Conservation (phyloP, 441 rosid species). For the Populus hybrid region DNA sequence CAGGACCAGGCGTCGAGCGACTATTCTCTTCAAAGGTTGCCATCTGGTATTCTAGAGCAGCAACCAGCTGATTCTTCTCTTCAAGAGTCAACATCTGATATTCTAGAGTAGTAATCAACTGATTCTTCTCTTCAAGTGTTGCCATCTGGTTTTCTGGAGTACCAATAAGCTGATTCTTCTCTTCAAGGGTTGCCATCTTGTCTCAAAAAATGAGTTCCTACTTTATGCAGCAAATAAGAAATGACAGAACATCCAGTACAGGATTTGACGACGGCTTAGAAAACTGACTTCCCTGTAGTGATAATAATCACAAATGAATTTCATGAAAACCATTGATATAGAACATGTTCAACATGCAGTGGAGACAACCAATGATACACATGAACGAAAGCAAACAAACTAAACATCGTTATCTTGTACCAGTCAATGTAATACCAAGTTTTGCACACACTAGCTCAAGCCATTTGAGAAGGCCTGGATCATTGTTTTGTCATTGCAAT, state of each 20-base stretch:
- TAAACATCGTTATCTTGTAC: not conserved
- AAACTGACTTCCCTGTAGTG: too few species aligned
- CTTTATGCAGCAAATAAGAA: slow-evolving; percentile 1
- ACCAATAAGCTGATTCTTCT: not conserved
- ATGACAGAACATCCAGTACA: not conserved
- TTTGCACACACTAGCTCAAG: not conserved
- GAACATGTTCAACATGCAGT: too few species aligned
- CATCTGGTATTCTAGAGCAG: slow-evolving; percentile 9
- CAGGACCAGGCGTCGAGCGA: slow-evolving; percentile 9
- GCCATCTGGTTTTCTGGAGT: not conserved
- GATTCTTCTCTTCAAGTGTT: not conserved
- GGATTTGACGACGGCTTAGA: not conserved
- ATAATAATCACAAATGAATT: too few species aligned
- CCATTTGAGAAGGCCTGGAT: not conserved
- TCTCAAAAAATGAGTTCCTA: slow-evolving; percentile 24
- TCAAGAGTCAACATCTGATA: not conserved
- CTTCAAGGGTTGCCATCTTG: slow-evolving; percentile 25
- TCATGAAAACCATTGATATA: too few species aligned
- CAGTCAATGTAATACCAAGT: not conserved
- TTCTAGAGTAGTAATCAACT: not conserved
- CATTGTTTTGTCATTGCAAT: not conserved
- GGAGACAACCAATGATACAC: too few species aligned
- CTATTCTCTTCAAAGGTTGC: slow-evolving; percentile 28
- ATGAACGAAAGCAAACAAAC: too few species aligned
- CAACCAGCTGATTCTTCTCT: not conserved